phyloP scores from a whole-genome alignment of 805 yeast genomes.

The Candida hungchunana region DNA sequence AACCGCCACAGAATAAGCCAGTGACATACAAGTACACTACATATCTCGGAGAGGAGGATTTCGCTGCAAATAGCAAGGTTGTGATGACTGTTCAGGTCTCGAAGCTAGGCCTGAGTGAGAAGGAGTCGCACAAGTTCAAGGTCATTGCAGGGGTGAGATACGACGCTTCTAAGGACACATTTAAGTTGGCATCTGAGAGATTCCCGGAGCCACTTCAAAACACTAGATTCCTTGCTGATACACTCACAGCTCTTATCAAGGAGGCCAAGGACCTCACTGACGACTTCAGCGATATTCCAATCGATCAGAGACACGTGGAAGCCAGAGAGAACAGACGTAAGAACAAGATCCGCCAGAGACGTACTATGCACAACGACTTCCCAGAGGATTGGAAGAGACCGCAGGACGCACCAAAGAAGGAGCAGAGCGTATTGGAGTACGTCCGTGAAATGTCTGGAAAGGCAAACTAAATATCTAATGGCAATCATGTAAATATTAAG shows the following conservation, averaged over 20 bases:
- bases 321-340: conserved; percentile 39
- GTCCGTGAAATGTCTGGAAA: conserved; percentile 11
- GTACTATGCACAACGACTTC: conserved; percentile 41
- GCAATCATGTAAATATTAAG: too few relatives aligned
- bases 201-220: conserved; percentile 83
- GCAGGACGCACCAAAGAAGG: conserved; percentile 58
- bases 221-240: conserved; percentile 64
- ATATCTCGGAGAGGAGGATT: conserved; percentile 64
- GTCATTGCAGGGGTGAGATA: conserved; percentile 77
- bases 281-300: conserved; percentile 70
- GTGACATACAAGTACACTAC: conserved; percentile 68
- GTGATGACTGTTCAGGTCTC: conserved; percentile 48
- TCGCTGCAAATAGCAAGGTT: conserved; percentile 60
- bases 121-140: conserved; percentile 68
- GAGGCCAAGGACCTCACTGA: conserved; percentile 65
- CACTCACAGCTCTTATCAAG: conserved; percentile 53
- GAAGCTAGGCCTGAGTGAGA: conserved; percentile 48
- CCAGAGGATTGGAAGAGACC: conserved; percentile 81
- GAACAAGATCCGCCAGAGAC: conserved; percentile 34
- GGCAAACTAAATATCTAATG: too few relatives aligned
- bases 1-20: conserved; percentile 45
- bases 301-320: conserved; percentile 68
- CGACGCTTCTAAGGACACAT: conserved; percentile 51
- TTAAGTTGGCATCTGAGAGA: conserved; percentile 61
- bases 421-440: conserved; percentile 23